Base-by-base conservation (phyloP, 441 rosid species). In the Melastoma candidum region DNA sequence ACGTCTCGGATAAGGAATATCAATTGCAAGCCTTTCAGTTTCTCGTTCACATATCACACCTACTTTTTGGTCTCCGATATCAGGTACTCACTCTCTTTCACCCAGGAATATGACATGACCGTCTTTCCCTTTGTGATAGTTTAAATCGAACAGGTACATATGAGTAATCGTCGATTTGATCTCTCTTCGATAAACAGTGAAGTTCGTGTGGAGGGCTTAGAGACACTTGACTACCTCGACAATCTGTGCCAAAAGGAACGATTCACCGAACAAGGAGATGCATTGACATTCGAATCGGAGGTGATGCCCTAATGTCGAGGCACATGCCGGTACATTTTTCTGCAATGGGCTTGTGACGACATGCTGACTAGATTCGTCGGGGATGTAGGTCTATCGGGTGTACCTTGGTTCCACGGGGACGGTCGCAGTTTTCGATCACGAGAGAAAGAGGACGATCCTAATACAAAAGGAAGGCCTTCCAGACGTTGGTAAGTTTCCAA, bases 11-110 rank as follows among this genome's bases (percentile, higher is more conserved):
- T 77, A 32, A 65, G 83, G 73, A 82, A 79, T 72, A 65, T 82
- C 54, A 77, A 77, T 57, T 69, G 78, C 61, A 82, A 79, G 54
- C 77, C 79, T 2, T 79, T 79, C 55, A 70, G 73, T 61, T 82
- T 82, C 79, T 74, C 78, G 7, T 79, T 79, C 39, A 85, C 83
- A 0, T 70, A 77, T 58, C 89, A 77, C 60, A 75, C 85, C 2
- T 79, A 79, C 54, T 72, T 82, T 59, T 72, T 77, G 26, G 83
- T 82, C 54, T 79, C 89, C 1, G 85, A 79, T 59, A 72, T 82
- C 56, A 82, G 89, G 89, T 82, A 71, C 4, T 2, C 41, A 6
- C 49, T 24, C 43, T 48, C 50, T 12, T 39, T 44, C 46, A 36
- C 32, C 8, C 47, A n/a, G 0, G 57, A 12, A n/a, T 6, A 32